Evolutionary conservation across 208 protist species (phyloP).

Genomic region (Crithidia brevicula): DNA sequence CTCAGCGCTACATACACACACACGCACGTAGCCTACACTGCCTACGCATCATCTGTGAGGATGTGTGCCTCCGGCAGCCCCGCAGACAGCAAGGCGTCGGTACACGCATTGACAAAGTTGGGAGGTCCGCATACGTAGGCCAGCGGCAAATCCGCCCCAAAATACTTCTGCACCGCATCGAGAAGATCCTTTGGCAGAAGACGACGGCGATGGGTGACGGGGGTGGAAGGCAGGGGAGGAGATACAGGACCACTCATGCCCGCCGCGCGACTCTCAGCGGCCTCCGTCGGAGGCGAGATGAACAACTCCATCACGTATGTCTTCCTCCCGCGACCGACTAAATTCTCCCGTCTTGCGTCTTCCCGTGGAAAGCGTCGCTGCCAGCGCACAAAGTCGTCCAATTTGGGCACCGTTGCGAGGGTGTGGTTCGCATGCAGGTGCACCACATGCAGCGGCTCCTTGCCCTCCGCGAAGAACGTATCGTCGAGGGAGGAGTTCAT

Average conservation of each 20-base stretch:
- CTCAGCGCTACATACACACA: background rate
- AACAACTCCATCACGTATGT: slow-evolving; percentile 36
- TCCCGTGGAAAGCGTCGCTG: slow-evolving; percentile 24
- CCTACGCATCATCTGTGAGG: slow-evolving; percentile 59
- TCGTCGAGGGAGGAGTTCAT: slow-evolving; percentile 47
- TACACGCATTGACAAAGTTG: slow-evolving; percentile 53
- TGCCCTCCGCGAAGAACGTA: slow-evolving; percentile 28
- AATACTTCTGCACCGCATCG: slow-evolving; percentile 40
- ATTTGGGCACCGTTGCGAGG: slow-evolving; percentile 49
- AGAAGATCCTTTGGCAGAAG: slow-evolving; percentile 41
- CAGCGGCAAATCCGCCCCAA: slow-evolving; percentile 45
- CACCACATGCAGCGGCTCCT: slow-evolving; percentile 53
- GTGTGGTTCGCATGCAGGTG: slow-evolving; percentile 82
- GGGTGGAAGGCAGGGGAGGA: background rate
- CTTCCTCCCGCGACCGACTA: slow-evolving; percentile 16
- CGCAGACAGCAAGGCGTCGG: slow-evolving; percentile 42
- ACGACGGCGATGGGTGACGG: slow-evolving; percentile 43
- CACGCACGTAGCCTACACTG: background rate
- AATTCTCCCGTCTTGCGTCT: no score
- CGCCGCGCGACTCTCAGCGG: background rate
- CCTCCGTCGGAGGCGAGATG: slow-evolving; percentile 4
- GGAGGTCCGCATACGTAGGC: slow-evolving; percentile 74
- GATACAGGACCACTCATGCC: background rate
- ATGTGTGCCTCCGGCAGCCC: slow-evolving; percentile 64
- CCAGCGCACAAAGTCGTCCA: slow-evolving; percentile 53